Conservation (phyloP, 2,329 filamentous ascomycete species). For the Penicillium palitans region DNA sequence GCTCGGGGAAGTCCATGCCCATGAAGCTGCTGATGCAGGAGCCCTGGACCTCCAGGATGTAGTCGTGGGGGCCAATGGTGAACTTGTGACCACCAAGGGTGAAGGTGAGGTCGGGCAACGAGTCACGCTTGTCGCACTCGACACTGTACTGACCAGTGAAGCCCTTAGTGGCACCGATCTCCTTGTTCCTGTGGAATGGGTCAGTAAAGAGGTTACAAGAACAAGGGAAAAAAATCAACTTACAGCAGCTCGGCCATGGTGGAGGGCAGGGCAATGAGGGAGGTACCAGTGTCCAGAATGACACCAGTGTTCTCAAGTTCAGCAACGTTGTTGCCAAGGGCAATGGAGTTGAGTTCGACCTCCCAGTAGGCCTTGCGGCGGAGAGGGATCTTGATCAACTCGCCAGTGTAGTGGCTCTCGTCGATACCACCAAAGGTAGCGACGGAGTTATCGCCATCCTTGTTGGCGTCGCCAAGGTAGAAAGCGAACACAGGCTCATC, state of each 20-base stretch:
- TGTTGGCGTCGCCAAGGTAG: conserved; percentile 78
- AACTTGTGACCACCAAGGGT: conserved; percentile 90
- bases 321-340: conserved; percentile 79
- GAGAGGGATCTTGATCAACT: conserved; percentile 89
- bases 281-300: conserved; percentile 97
- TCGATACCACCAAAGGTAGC: conserved; percentile 88
- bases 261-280: conserved; percentile 89
- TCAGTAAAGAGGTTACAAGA: conserved; percentile 11
- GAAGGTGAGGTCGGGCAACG: conserved; percentile 88
- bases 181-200: conserved; percentile 65
- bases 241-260: conserved; percentile 87
- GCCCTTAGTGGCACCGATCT: conserved; percentile 97
- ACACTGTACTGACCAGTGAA: conserved; percentile 96
- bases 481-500: conserved; percentile 95
- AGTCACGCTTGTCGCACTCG: conserved; percentile 80
- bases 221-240: conserved; percentile 30
- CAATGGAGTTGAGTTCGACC: conserved; percentile 90
- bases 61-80: conserved; percentile 83
- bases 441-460: conserved; percentile 74
- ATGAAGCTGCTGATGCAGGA: conserved; percentile 97
- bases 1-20: conserved; percentile 88
- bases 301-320: conserved; percentile 93
- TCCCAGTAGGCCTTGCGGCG: conserved; percentile 99
- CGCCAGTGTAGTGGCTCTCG: conserved; percentile 75
- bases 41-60: conserved; percentile 92